Percentiles rank a stretch among this genome's conserved stretches.
Conservation (phyloP, 2,329 filamentous ascomycete genomes). For the Tolypocladium amazonense region DNA sequence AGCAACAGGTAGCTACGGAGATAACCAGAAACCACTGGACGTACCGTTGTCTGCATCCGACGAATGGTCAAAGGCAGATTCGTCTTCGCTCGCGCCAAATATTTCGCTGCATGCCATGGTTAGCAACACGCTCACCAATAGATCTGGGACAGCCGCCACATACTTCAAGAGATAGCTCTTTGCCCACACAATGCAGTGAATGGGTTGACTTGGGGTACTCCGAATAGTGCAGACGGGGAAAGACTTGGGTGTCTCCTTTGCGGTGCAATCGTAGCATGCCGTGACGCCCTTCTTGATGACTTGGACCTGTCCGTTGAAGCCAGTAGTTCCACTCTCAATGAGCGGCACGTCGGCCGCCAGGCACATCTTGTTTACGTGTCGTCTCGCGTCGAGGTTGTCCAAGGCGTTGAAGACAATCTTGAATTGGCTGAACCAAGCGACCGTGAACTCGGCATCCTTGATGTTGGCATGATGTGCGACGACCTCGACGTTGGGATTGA, state of each 20-base stretch:
- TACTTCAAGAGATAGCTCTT: constrained; percentile 88
- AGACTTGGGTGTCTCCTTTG: constrained; percentile 81
- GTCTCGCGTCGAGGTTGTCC: constrained; percentile 86
- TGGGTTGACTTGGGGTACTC: constrained; percentile 90
- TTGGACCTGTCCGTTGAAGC: constrained; percentile 95
- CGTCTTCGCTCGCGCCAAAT: constrained; percentile 85
- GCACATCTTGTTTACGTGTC: constrained; percentile 97
- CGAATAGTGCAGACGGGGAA: constrained; percentile 96
- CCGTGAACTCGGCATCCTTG: constrained; percentile 76
- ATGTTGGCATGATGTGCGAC: constrained; percentile 90
- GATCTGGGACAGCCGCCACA: constrained; percentile 15
- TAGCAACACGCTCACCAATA: not conserved
- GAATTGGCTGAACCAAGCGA: constrained; percentile 80
- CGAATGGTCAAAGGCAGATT: constrained; percentile 68
- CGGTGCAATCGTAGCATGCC: constrained; percentile 91
- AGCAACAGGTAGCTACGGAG: not conserved
- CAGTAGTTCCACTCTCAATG: constrained; percentile 93
- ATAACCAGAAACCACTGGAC: constrained; percentile 2
- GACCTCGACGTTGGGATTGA: constrained; percentile 82
- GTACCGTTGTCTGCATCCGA: constrained; percentile 70
- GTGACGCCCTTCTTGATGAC: constrained; percentile 88
- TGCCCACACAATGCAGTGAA: constrained; percentile 97
- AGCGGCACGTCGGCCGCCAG: constrained; percentile 81
- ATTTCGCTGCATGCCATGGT: constrained; percentile 45
- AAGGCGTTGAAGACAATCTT: constrained; percentile 89